These are phyloP conservation scores for Arabis hirsuta DNA, from an alignment of 345 rosid genomes.

Conservation along the genomic window DNA sequence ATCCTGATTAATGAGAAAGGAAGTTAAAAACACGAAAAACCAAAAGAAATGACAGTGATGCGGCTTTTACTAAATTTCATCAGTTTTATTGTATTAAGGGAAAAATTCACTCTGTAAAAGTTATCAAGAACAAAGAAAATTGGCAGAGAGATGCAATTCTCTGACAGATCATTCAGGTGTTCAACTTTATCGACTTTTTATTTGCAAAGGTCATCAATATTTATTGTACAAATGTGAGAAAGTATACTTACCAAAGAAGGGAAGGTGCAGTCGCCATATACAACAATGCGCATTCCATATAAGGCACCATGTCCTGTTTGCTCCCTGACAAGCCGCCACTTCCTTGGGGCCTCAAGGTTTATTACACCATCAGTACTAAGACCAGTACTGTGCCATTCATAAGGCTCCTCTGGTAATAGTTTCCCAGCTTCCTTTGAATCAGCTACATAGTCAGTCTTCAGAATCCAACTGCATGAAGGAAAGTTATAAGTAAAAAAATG, in stretches of 20 bases:
- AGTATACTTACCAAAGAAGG: slow-evolving; percentile 79
- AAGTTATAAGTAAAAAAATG: slow-evolving; percentile 10
- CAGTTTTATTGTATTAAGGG: slow-evolving; percentile 8
- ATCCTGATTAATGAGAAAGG: slow-evolving; percentile 55
- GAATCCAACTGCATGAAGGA: slow-evolving; percentile 82
- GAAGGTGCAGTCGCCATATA: slow-evolving; percentile 87
- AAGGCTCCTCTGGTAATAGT: slow-evolving; percentile 78
- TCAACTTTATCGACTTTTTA: too few species aligned
- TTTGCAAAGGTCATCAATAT: not conserved
- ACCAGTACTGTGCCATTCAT: slow-evolving; percentile 78
- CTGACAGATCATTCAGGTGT: too few species aligned
- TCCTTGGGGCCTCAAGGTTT: slow-evolving; percentile 83
- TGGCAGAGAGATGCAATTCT: not conserved
- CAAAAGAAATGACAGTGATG: not conserved
- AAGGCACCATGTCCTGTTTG: slow-evolving; percentile 95
- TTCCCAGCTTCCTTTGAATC: slow-evolving; percentile 77
- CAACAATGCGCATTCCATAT: slow-evolving; percentile 68
- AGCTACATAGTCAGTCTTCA: slow-evolving; percentile 73
- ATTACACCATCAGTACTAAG: slow-evolving; percentile 83
- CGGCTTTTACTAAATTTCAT: not conserved
- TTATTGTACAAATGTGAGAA: slow-evolving; percentile 1
- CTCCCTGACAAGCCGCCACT: slow-evolving; percentile 82
- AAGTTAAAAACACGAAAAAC: not conserved
- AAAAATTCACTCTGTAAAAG: not conserved
- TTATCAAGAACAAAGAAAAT: not conserved